Evolutionary conservation across 768 basidiomycete species (phyloP).

Genomic region (Amanita phalloides): DNA sequence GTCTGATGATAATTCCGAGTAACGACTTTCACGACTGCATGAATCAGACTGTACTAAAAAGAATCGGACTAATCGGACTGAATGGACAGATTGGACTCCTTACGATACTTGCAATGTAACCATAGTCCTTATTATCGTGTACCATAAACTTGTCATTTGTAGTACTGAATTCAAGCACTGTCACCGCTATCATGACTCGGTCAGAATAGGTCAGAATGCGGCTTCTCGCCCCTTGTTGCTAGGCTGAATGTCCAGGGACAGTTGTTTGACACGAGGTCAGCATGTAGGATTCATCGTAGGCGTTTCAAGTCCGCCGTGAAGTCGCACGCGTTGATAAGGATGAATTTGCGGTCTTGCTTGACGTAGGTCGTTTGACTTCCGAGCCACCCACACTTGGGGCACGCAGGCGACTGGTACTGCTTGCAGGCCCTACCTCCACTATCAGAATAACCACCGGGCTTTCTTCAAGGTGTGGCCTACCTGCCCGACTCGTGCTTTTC

Average conservation of each 20-base stretch:
- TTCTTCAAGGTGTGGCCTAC: constrained; percentile 15
- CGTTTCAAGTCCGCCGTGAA: constrained; percentile 2
- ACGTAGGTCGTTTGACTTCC: neutral
- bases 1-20: neutral
- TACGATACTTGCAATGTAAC: constrained; percentile 2
- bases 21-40: neutral
- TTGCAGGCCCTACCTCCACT: neutral
- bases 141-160: neutral
- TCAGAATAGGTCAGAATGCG: neutral
- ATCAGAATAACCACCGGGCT: neutral
- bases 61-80: neutral
- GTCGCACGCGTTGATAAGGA: neutral
- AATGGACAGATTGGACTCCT: neutral
- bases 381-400: neutral
- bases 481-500: constrained; percentile 25
- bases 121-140: neutral
- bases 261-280: neutral
- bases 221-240: neutral
- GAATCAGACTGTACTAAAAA: neutral
- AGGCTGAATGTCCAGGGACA: neutral
- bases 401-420: constrained; percentile 1
- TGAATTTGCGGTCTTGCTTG: neutral
- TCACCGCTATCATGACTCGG: neutral
- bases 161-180: neutral
- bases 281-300: neutral